Percentiles rank a stretch among this genome's conserved stretches.
Evolutionary conservation across 306 rosid species (phyloP).

Genomic region (Fagus crenata): DNA sequence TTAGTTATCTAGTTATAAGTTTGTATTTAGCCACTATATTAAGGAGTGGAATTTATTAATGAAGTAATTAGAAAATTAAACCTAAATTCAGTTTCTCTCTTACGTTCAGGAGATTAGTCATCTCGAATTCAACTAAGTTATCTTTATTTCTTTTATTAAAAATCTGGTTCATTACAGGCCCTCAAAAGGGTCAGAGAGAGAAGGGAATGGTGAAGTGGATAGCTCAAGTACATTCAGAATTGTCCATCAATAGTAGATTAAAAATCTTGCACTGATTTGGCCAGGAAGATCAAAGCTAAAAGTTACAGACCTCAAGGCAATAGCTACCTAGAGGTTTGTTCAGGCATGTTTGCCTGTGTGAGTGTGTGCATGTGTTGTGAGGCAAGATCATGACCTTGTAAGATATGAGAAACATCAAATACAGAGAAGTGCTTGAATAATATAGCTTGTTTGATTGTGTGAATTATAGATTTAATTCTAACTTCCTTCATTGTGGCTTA

Average conservation of each 20-base stretch:
- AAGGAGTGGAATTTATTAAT: too few relatives aligned
- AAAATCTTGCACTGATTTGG: slow-evolving; percentile 11
- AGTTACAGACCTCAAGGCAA: not conserved
- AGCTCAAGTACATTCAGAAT: slow-evolving; percentile 7
- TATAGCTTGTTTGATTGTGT: slow-evolving; percentile 9
- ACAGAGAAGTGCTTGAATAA: slow-evolving; percentile 1
- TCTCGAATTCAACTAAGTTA: too few relatives aligned
- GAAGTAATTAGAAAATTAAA: too few relatives aligned
- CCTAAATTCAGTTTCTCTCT: too few relatives aligned
- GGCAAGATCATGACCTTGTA: not conserved
- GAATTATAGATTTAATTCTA: not conserved
- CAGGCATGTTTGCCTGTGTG: slow-evolving; percentile 23
- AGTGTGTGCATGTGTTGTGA: not conserved
- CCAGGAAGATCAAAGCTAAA: slow-evolving; percentile 18
- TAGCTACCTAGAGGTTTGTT: slow-evolving; percentile 29
- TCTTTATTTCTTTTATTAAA: too few relatives aligned
- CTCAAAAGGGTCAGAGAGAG: not conserved
- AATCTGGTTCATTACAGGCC: not conserved
- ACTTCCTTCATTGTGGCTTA: not conserved
- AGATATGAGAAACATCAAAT: slow-evolving; percentile 8
- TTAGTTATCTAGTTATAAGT: too few relatives aligned
- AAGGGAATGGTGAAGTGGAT: slow-evolving; percentile 32
- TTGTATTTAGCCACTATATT: too few relatives aligned
- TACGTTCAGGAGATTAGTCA: too few relatives aligned
- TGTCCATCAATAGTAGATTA: slow-evolving; percentile 10